A percentile compares a stretch with the other conserved stretches of the same genome.
phyloP scores from a whole-genome alignment of 2,329 filamentous ascomycete genomes.

The Helminthosporium solani region DNA sequence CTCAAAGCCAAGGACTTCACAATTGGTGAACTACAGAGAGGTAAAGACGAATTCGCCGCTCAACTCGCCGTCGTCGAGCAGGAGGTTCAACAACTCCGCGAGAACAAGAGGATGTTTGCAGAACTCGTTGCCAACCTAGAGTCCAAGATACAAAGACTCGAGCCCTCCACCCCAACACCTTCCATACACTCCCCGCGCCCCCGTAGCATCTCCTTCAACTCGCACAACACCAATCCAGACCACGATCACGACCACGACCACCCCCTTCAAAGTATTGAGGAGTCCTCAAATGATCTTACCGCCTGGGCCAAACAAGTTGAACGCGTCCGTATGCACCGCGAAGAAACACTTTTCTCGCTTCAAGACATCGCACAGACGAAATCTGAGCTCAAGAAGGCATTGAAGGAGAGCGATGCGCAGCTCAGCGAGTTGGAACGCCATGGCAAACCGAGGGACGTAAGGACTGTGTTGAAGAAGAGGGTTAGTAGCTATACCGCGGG shows the following conservation, averaged over 20 bases:
- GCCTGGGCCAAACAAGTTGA: constrained; percentile 39
- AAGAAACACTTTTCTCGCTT: constrained; percentile 37
- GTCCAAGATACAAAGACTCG: constrained; percentile 31
- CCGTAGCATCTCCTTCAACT: constrained; percentile 4
- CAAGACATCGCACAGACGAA: constrained; percentile 34
- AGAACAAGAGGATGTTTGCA: constrained; percentile 36
- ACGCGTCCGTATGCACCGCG: constrained; percentile 33
- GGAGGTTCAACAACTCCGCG: constrained; percentile 28
- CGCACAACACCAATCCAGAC: no score
- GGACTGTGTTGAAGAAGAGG: constrained; percentile 20
- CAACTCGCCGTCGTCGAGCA: constrained; percentile 30
- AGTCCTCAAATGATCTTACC: constrained; percentile 17
- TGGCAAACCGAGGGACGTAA: constrained; percentile 17
- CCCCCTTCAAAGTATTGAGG: constrained; percentile 20
- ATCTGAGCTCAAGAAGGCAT: constrained; percentile 29
- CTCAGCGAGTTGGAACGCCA: constrained; percentile 34
- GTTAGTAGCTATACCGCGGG: constrained; percentile 4
- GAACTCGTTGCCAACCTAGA: constrained; percentile 31
- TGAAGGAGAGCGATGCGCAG: constrained; percentile 35
- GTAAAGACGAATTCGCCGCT: constrained; percentile 24
- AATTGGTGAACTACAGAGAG: constrained; percentile 28
- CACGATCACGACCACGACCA: constrained; percentile 6
- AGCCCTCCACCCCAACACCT: constrained; percentile 1
- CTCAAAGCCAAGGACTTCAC: constrained; percentile 27
- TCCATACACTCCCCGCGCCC: neutral